Conservation (phyloP, 208 protist species). For the Tritrichomonas foetus region DNA sequence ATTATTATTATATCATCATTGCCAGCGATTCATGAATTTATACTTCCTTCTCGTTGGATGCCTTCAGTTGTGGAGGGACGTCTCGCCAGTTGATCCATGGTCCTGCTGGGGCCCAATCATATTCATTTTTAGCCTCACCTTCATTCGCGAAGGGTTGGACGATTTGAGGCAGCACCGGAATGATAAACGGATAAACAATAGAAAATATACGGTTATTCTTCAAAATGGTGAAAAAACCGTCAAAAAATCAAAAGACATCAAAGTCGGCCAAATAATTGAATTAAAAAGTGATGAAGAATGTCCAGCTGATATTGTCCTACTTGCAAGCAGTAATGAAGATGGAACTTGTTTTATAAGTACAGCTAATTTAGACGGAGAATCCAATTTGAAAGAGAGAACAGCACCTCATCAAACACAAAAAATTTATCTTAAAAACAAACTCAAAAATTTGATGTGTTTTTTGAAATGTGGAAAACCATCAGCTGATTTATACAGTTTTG, state of each 20-base stretch:
- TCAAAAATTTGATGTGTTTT: slow-evolving; percentile 34
- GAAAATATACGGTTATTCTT: slow-evolving; percentile 65
- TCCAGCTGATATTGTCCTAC: slow-evolving; percentile 32
- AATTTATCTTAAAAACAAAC: background rate
- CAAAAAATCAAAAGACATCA: slow-evolving; percentile 70
- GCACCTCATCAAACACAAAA: background rate
- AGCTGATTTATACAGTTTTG: slow-evolving; percentile 73
- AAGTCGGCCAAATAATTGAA: slow-evolving; percentile 52
- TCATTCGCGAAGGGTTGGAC: slow-evolving; percentile 54
- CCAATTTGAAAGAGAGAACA: slow-evolving; percentile 32
- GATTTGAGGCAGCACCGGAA: slow-evolving; percentile 77
- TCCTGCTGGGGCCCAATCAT: slow-evolving; percentile 41
- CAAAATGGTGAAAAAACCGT: slow-evolving; percentile 70
- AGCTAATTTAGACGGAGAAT: slow-evolving; percentile 40
- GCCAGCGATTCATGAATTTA: slow-evolving; percentile 44
- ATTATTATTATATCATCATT: too few species aligned
- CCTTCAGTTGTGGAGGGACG: background rate
- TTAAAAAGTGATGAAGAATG: slow-evolving; percentile 43
- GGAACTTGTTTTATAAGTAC: slow-evolving; percentile 44
- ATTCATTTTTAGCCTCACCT: slow-evolving; percentile 33
- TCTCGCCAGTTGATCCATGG: slow-evolving; percentile 42
- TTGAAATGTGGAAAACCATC: slow-evolving; percentile 69
- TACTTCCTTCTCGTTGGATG: slow-evolving; percentile 43
- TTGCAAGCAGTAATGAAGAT: background rate
- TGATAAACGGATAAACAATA: slow-evolving; percentile 71